Evolutionary conservation across 1,284 basidiomycete species (phyloP).

Genomic region (Tetrapyrgos nigripes): DNA sequence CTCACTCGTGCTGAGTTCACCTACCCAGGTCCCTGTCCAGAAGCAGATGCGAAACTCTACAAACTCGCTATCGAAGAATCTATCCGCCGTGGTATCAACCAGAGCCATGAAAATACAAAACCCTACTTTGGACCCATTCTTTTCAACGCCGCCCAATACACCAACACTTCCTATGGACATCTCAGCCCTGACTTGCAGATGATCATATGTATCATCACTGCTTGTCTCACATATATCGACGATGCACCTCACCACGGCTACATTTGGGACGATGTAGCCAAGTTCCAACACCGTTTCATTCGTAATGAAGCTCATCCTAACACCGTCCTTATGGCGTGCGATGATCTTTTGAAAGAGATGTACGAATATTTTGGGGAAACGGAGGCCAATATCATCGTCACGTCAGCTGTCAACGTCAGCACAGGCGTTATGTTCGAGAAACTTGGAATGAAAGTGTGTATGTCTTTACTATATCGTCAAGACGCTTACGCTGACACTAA

Average conservation of each 20-base stretch:
- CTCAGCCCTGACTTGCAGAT: constrained; percentile 17
- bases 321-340: constrained; percentile 30
- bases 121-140: no score
- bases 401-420: constrained; percentile 32
- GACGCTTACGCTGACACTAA: no score
- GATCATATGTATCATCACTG: constrained; percentile 36
- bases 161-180: constrained; percentile 23
- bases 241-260: constrained; percentile 21
- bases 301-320: constrained; percentile 25
- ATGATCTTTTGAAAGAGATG: constrained; percentile 25
- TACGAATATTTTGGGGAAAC: constrained; percentile 25
- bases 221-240: constrained; percentile 32
- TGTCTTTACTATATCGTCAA: background rate
- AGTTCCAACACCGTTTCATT: constrained; percentile 33
- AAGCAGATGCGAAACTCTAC: no score
- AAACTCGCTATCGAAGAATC: no score
- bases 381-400: constrained; percentile 34
- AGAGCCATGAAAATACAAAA: no score
- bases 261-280: constrained; percentile 25
- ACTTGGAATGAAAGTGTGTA: constrained; percentile 28
- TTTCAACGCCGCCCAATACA: background rate
- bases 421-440: constrained; percentile 34
- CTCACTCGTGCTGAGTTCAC: no score
- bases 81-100: no score
- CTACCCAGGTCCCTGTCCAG: no score